phyloP scores from a whole-genome alignment of 768 basidiomycete genomes.

The Leccinum broughii region DNA sequence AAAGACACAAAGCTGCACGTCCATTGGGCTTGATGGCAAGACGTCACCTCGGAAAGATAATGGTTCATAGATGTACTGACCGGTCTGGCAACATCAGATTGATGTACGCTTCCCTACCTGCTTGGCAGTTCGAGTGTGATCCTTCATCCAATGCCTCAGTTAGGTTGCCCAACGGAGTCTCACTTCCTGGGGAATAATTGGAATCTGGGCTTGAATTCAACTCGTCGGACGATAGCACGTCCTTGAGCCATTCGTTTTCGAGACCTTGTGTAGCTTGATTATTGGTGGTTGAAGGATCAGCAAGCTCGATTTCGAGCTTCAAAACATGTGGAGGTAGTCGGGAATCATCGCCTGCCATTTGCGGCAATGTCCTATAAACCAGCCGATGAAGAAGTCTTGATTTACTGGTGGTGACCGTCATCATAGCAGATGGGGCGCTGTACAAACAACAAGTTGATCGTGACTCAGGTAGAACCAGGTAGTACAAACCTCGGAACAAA shows the following conservation, averaged over 20 bases:
- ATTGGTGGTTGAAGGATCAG: background rate
- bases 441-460: background rate
- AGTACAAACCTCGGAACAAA: slow-evolving; percentile 55
- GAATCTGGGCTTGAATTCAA: background rate
- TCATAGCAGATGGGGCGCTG: slow-evolving; percentile 42
- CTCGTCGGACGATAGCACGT: background rate
- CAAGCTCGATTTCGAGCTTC: slow-evolving; percentile 42
- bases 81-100: slow-evolving; percentile 61
- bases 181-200: background rate
- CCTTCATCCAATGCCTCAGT: background rate
- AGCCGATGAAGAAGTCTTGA: slow-evolving; percentile 47
- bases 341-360: slow-evolving; percentile 6
- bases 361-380: slow-evolving; percentile 43
- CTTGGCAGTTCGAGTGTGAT: slow-evolving; percentile 31
- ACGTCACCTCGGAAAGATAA: slow-evolving; percentile 12
- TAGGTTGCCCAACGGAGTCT: background rate
- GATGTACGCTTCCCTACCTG: slow-evolving; percentile 39
- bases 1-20: slow-evolving; percentile 51
- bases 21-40: slow-evolving; percentile 47
- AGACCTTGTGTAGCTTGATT: background rate
- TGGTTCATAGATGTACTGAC: slow-evolving; percentile 32
- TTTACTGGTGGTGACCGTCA: slow-evolving; percentile 30
- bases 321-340: slow-evolving; percentile 28
- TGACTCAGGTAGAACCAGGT: background rate
- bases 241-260: background rate